A percentile compares a stretch with the other conserved stretches of the same genome.
Evolutionary conservation across 257 asterid genomes (phyloP).

Genomic region (Solanum habrochaites): DNA sequence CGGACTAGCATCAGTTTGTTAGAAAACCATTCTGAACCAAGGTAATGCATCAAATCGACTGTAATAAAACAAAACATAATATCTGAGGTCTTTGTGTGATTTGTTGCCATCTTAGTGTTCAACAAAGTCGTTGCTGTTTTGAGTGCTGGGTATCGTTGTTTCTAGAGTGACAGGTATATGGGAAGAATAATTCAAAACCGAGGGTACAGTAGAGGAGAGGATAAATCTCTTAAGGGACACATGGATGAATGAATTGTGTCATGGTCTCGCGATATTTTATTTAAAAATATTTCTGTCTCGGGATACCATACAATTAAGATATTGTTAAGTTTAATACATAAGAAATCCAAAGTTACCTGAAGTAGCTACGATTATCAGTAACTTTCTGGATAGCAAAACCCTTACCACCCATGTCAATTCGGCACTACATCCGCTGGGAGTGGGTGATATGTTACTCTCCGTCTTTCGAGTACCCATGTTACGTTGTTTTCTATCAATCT

Average conservation of each 20-base stretch:
- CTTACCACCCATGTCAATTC: slow-evolving; percentile 78
- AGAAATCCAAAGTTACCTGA: slow-evolving; percentile 37
- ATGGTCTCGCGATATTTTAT: background rate
- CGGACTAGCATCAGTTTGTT: background rate
- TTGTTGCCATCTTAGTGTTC: background rate
- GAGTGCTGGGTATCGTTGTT: background rate
- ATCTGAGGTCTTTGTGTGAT: background rate
- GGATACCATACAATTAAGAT: background rate
- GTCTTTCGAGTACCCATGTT: slow-evolving; percentile 70
- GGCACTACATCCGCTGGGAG: slow-evolving; percentile 55
- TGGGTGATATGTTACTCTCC: no score
- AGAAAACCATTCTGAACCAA: background rate
- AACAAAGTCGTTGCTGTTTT: no score
- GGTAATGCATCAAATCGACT: no score
- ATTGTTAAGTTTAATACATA: background rate
- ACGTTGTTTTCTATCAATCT: slow-evolving; percentile 35
- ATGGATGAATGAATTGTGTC: background rate
- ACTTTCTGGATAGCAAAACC: slow-evolving; percentile 85
- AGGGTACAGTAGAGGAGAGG: no score
- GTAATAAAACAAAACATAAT: no score
- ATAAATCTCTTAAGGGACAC: background rate
- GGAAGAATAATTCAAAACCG: background rate
- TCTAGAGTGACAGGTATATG: background rate
- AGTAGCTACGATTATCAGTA: slow-evolving; percentile 53
- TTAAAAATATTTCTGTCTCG: background rate